Conservation (phyloP, 139 green algal species). For the Pleodorina starrii region DNA sequence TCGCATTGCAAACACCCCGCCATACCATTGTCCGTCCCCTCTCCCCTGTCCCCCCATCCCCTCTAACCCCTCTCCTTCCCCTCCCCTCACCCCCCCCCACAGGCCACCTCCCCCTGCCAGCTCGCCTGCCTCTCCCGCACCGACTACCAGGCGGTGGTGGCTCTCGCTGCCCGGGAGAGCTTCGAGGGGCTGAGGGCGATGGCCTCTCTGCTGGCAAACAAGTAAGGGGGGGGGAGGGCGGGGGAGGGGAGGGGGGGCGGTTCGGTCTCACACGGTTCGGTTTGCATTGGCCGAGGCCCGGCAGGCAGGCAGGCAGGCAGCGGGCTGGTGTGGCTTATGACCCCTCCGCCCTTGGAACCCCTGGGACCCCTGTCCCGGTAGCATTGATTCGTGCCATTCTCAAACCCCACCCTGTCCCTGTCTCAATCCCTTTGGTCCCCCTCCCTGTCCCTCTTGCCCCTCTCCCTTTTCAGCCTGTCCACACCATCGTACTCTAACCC, state of each 20-base stretch:
- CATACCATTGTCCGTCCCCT: neutral
- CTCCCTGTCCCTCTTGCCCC: too few relatives aligned
- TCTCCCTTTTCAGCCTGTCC: too few relatives aligned
- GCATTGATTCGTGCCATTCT: too few relatives aligned
- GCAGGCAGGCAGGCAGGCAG: too few relatives aligned
- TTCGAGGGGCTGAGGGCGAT: slow-evolving; percentile 42
- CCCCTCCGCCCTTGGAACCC: too few relatives aligned
- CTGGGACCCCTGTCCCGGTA: too few relatives aligned
- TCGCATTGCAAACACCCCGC: too few relatives aligned
- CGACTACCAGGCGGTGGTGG: slow-evolving; percentile 44
- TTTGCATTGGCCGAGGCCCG: too few relatives aligned
- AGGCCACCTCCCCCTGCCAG: slow-evolving; percentile 34
- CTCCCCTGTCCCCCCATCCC: neutral
- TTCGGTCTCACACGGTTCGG: too few relatives aligned
- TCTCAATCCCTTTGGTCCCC: too few relatives aligned
- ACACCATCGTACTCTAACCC: neutral
- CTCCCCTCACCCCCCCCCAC: neutral
- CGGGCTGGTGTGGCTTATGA: too few relatives aligned
- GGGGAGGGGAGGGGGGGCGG: neutral
- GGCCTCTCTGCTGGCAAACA: slow-evolving; percentile 28
- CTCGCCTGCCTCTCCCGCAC: slow-evolving; percentile 11
- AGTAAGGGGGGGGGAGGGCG: neutral
- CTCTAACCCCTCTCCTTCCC: neutral
- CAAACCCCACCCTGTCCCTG: too few relatives aligned
- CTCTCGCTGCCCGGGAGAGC: slow-evolving; percentile 31